Base-by-base conservation (phyloP, 768 basidiomycete species). In the Hortiboletus campestris region DNA sequence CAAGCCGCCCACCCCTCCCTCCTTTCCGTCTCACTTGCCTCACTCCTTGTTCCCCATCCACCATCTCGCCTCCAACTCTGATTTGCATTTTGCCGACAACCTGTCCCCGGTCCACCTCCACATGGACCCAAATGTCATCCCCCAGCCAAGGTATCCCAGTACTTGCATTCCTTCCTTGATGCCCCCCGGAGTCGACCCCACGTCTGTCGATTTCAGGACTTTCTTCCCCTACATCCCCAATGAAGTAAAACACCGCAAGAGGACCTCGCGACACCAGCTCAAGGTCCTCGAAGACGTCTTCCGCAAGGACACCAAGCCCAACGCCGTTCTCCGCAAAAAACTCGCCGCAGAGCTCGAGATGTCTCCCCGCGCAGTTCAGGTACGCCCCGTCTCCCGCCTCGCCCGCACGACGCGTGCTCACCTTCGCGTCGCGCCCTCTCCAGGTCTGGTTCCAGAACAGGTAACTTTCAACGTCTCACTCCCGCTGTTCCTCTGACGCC, bases 311-410 rank as follows among this genome's bases (percentile, higher is more conserved):
- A 91, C 91, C 53, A 98, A 98, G 71, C 95, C 96, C 16, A 94
- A 94, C 71, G 87, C 85, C 38, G 74, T 80, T 8, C 75, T 89
- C 36, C 81, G 96, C 63, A 91, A 90, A 71, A 79, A 83, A 59
- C 83, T 98, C 50, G 89, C 94, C 0, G 74, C 79, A 11, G 80
- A 93, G 74, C 83, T 98, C 54, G 86, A 85, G 58, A 98, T 98
- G 95, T 89, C 91, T 11, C 84, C 93, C 20, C 78, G 95, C 57
- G 93, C 92, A n/a, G 91, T 98, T 2, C 95, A 98, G 82, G 95
- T 96, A 54, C 78, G 83, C 40, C 34, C 50, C 43, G 29, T 14
- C n/a, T 35, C 40, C 20, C 42, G 29, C 40, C 45, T 38, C 51
- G 51, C 43, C 20, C 32, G 17, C 29, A 39, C 53, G 47, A 48